Evolutionary conservation across 345 rosid genomes (phyloP), one percentile per base, ranked within the genome.

Genomic region (Heritiera littoralis): DNA sequence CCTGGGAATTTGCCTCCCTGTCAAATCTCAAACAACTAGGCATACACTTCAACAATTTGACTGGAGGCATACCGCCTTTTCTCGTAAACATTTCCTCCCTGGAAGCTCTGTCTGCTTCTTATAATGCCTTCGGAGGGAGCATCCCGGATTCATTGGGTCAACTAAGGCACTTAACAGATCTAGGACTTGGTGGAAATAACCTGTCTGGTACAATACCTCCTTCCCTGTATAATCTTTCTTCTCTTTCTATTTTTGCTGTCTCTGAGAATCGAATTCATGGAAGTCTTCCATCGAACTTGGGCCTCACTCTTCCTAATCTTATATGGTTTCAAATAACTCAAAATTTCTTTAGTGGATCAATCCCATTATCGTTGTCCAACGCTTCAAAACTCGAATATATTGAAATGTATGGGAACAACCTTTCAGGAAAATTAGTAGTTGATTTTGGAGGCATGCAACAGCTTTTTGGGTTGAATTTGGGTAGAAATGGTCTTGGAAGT

Each of bases 311-410:
- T 56, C 83, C 81, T 10, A 75, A 80, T 56, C 76, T 82, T 8
- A 4, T 4, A 14, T 0, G 0, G 4, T 35, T 83, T 12, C 20
- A 28, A n/a, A 15, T 83, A 7, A 20, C 17, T 0, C 0, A 1
- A 0, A 63, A 81, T 23, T 3, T 40, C 3, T 77, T 77, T 30
- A 14, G 15, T 9, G 83, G 81, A 4, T 5, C 66, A 1, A 76
- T 83, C 56, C 85, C 83, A 10, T 5, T 63, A 4, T 81, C 86
- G 7, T 23, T 83, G 45, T 66, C 78, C 15, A 81, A 83, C 77
- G 83, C 78, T 15, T 75, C 86, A 5, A 48, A 20, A 5, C 76
- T 83, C 2, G 9, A 52, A 5, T 1, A 0, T 1, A 0, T 86
- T 4, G 7, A 14, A 32, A 40, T 78, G 17, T 13, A 0, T 4